Evolutionary conservation across 345 rosid genomes (phyloP).

Genomic region (Salix koriyanagi): DNA sequence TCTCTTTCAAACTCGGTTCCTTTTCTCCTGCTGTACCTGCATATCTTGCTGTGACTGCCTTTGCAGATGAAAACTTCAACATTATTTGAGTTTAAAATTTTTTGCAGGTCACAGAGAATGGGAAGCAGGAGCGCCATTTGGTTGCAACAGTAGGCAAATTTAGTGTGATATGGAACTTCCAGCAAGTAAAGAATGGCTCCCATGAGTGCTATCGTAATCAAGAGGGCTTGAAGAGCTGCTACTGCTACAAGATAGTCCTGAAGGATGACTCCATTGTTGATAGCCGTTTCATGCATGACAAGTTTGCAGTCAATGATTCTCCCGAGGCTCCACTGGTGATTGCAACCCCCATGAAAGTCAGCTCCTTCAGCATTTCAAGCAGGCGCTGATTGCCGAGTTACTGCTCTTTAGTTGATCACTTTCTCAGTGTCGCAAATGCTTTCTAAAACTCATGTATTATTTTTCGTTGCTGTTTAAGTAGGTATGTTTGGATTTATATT

Average conservation of each 20-base stretch:
- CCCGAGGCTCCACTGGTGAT: conserved; percentile 98
- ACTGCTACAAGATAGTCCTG: conserved; percentile 84
- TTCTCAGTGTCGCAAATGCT: conserved; percentile 1
- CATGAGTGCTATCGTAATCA: conserved; percentile 77
- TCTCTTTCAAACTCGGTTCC: no score
- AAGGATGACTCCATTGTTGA: conserved; percentile 90
- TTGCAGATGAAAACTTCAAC: background rate
- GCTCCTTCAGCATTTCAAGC: conserved; percentile 95
- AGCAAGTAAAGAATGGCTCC: conserved; percentile 67
- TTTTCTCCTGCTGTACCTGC: no score
- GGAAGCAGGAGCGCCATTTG: conserved; percentile 76
- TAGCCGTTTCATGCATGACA: conserved; percentile 97
- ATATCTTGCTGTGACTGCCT: background rate
- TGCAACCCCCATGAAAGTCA: conserved; percentile 91
- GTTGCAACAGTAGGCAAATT: conserved; percentile 97
- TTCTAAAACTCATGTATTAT: conserved; percentile 11
- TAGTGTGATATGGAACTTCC: conserved; percentile 90
- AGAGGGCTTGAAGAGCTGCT: conserved; percentile 80
- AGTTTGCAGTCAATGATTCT: conserved; percentile 80
- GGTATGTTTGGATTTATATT: background rate
- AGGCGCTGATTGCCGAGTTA: conserved; percentile 38
- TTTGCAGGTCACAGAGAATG: conserved; percentile 69
- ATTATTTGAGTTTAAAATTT: conserved; percentile 12
- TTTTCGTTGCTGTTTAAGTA: background rate
- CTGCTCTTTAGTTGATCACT: background rate